Base-by-base conservation (phyloP, 805 yeast species). In the Limtongia smithiae region DNA sequence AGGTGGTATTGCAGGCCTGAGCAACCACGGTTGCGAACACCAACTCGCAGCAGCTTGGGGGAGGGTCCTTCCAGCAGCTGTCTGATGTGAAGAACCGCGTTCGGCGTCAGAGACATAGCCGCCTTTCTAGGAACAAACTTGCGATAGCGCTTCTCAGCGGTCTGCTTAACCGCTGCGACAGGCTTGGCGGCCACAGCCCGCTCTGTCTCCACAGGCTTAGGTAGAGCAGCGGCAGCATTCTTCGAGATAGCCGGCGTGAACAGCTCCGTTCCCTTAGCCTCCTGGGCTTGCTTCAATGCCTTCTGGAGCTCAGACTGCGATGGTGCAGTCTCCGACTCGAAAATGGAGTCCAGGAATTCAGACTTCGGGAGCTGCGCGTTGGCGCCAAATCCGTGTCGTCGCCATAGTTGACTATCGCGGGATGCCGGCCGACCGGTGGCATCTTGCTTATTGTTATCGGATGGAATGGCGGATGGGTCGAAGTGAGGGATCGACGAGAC, bases 21-120 rank as follows among this genome's bases (percentile, higher is more conserved):
- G 67, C 98, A 93, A 3, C 98, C 98, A 64, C 97, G 77, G 69
- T 93, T 93, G 57, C 80, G 80, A n/a, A 94, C 97, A 14, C 97
- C 95, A 12, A 93, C 83, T 60, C 97, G 77, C 41, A 93, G 87
- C 62, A 88, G 74, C 69, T 91, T 81, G 11, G 97, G 97, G 39
- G 80, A 80, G 4, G 97, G 97, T 57, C 81, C 85, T 46, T 82
- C 79, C 55, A 85, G 70, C 22, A 93, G 71, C 0, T 74, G 77
- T 48, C 72, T 71, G 50, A 93, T 70, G 68, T 93, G 97, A 3
- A 67, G 65, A 1, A 87, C 70, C 1, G 98, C 98, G 43, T 74
- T 77, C 2, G 85, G 80, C 0, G 91, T 76, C 44, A 93, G 73
- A 3, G 94, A 78, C 40, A 93, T 87, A 42, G 91, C 82, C 1